Conservation (phyloP, 1,139 yeast species). For the Candida sp. region DNA sequence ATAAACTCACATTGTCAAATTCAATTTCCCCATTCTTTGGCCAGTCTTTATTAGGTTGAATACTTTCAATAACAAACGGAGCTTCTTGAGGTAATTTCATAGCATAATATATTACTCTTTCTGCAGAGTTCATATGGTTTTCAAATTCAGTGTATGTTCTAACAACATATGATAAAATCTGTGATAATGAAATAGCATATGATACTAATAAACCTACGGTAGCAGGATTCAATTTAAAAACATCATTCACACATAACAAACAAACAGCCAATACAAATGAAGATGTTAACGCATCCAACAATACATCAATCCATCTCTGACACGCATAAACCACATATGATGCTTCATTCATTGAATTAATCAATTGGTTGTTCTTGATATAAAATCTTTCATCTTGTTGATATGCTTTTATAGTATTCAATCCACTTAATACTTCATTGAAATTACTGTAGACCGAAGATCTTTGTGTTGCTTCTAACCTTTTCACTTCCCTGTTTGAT, state of each 20-base stretch:
- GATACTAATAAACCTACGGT: conserved; percentile 71
- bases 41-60: conserved; percentile 51
- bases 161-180: conserved; percentile 41
- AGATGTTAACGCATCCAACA: conserved; percentile 56
- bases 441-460: conserved; percentile 76
- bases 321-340: conserved; percentile 63
- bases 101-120: conserved; percentile 74
- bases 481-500: conserved; percentile 74
- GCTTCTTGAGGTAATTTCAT: conserved; percentile 37
- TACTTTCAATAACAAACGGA: conserved; percentile 46
- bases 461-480: conserved; percentile 75
- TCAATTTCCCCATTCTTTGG: conserved; percentile 48
- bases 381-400: conserved; percentile 48
- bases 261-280: conserved; percentile 48
- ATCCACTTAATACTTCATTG: conserved; percentile 73
- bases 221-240: conserved; percentile 60
- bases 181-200: conserved; percentile 52
- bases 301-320: conserved; percentile 78
- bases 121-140: conserved; percentile 83
- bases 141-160: conserved; percentile 69
- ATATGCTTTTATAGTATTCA: conserved; percentile 72
- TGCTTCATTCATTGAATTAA: conserved; percentile 73
- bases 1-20: conserved; percentile 58
- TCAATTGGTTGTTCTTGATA: conserved; percentile 42
- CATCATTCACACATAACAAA: conserved; percentile 62